Conservation (phyloP, 768 basidiomycete species). For the Suillus decipiens region DNA sequence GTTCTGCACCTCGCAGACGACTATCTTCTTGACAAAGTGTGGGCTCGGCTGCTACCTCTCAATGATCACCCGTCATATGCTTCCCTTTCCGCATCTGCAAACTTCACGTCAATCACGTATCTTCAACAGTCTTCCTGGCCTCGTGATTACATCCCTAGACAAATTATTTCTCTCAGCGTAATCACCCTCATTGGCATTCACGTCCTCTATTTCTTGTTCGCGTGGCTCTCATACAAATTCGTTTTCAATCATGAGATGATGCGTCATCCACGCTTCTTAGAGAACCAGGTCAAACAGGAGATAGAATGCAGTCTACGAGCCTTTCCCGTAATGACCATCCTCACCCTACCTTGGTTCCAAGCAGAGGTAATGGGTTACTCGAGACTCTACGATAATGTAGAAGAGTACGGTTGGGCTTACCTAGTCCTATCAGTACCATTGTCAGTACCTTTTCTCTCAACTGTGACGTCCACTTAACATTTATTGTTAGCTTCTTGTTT, state of each 20-base stretch:
- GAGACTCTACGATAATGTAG: conserved; percentile 73
- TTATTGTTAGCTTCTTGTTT: conserved; percentile 58
- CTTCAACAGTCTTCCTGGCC: conserved; percentile 73
- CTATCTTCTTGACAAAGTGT: conserved; percentile 75
- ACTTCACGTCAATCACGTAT: conserved; percentile 41
- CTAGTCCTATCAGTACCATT: conserved; percentile 65
- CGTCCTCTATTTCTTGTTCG: conserved; percentile 86
- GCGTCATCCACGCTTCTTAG: conserved; percentile 90
- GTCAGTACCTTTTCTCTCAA: conserved; percentile 43
- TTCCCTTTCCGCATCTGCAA: conserved; percentile 31
- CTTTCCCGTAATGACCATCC: conserved; percentile 78
- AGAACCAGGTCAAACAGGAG: conserved; percentile 82
- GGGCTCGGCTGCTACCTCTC: conserved; percentile 72
- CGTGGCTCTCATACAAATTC: conserved; percentile 76
- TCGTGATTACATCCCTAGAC: conserved; percentile 79
- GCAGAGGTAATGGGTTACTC: conserved; percentile 88
- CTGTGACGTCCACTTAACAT: conserved; percentile 5
- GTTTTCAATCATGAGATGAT: conserved; percentile 97
- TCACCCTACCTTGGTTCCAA: conserved; percentile 94
- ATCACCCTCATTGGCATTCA: conserved; percentile 84
- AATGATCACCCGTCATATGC: conserved; percentile 33
- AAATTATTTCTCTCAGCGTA: conserved; percentile 66
- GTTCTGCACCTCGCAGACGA: conserved; percentile 74
- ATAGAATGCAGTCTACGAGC: conserved; percentile 73
- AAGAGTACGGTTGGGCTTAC: conserved; percentile 80